Base-by-base conservation (phyloP, 1,284 basidiomycete genomes). In the Rhodotorula glutinis region DNA sequence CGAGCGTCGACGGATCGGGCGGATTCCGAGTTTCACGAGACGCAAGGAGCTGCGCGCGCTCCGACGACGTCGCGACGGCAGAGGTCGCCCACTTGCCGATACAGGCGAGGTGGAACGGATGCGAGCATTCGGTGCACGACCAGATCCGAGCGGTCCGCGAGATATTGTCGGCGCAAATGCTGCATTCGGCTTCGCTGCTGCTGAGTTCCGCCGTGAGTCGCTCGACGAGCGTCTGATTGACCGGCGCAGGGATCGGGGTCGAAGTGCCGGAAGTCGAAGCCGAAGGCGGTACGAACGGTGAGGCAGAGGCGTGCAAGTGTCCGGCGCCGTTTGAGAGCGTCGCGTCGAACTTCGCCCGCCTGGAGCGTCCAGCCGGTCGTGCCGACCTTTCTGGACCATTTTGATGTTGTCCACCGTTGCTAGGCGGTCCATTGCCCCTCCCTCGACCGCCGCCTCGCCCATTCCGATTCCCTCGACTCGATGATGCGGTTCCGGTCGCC, bases 101-200 rank as follows among this genome's bases (percentile, higher is more conserved):
- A 73, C 90, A 92, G 74, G 87, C 88, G 46, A 91, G 81, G 78
- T 92, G 90, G 73, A 91, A 90, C 0, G 87, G 85, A n/a, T 85
- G 88, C 86, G 88, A 91, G 74, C 91, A 92, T 74, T 87, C 87
- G 8, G 87, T 86, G 76, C 91, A 91, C 0, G 88, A 89, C 85
- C 90, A 90, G 0, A 86, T 88, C 2, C 86, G 82, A 60, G 91
- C 85, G 1, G 83, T 83, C 3, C 89, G 87, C 53, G 86, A 84
- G 30, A 92, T 86, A 0, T 87, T 69, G 53, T 83, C 84, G 77
- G 90, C 90, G 76, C 90, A 92, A 69, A 92, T 91, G 1, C 86
- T 81, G 75, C 90, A 92, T 75, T 92, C 90, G 7, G 68, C 73
- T 65, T 64, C 66, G 19, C 66, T 67, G 3, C 64, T 65, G 17